Base-by-base conservation (phyloP, 805 yeast genomes). In the Clavispora asparagi region DNA sequence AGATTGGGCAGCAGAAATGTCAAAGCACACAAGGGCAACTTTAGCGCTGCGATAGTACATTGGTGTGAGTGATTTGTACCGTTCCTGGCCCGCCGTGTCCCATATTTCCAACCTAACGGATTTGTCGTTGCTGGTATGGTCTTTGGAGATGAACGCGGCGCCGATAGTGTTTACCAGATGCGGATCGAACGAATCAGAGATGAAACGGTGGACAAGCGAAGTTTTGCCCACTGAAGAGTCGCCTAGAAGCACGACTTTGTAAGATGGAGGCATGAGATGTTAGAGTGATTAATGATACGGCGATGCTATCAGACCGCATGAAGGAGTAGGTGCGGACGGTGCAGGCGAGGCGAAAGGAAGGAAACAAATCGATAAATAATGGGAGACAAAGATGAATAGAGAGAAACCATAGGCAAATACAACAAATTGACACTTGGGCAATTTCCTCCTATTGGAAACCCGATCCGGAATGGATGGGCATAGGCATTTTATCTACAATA, bases 61-160 rank as follows among this genome's bases (percentile, higher is more conserved):
- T 3, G 77, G 77, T 1, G 77, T 71, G 31, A 71, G 61, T 27
- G 71, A 64, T 44, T 68, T 65, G 55, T 71, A 71, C n/a, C 76
- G 56, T 47, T 71, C 76, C 55, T 71, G 99, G 25, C 99, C 99
- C 0, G 99, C 99, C 12, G 99, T 92, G 62, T 92, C 99, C 96
- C 94, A 84, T 43, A 84, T 82, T 58, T 84, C 89, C 55, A 83
- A 74, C 56, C 79, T 82, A 65, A 82, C 62, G 61, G 70, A 48
- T 64, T 75, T 33, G 67, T 68, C 32, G 4, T 56, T 25, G 13
- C 62, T 53, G 5, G 77, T 65, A 51, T 70, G 61, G 13, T 80
- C 59, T 62, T 90, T 95, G 14, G 97, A 88, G 35, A 94, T 77
- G 65, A 92, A 94, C 0, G 98, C 99, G 4, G 99, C 99, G n/a